Evolutionary conservation across 441 rosid species (phyloP).

Genomic region (Rhodomyrtus psidioides): DNA sequence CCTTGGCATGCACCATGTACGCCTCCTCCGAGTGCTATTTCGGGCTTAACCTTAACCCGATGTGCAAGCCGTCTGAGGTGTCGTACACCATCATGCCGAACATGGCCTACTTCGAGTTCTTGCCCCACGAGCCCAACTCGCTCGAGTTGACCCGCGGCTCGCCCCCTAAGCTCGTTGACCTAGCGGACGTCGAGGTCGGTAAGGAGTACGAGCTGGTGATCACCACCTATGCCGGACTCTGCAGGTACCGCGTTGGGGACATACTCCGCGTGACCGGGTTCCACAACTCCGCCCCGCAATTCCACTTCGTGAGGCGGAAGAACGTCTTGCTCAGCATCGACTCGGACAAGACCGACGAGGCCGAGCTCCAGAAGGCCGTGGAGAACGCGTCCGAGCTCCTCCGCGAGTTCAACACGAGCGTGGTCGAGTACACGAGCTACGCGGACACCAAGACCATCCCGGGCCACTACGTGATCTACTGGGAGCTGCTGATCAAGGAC

Average conservation of each 20-base stretch:
- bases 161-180: conserved; percentile 39
- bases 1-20: conserved; percentile 88
- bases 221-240: conserved; percentile 78
- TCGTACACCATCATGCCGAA: conserved; percentile 91
- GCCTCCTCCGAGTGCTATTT: conserved; percentile 95
- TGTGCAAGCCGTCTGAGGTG: conserved; percentile 74
- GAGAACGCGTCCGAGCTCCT: conserved; percentile 53
- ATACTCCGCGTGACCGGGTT: conserved; percentile 84
- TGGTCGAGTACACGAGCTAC: conserved; percentile 88
- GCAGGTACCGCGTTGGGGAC: conserved; percentile 86
- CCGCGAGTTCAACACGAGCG: conserved; percentile 45
- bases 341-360: conserved; percentile 87
- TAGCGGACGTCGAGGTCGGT: conserved; percentile 67
- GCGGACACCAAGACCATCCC: conserved; percentile 75
- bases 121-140: conserved; percentile 40
- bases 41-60: conserved; percentile 83
- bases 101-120: conserved; percentile 92
- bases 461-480: conserved; percentile 80
- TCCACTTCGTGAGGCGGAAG: conserved; percentile 73
- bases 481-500: conserved; percentile 62
- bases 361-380: conserved; percentile 74
- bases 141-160: conserved; percentile 16
- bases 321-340: conserved; percentile 85
- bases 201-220: conserved; percentile 87
- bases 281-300: conserved; percentile 88